These are phyloP conservation scores for Pogostemon cablin DNA, from an alignment of 257 asterid genomes.

Conservation along the genomic window DNA sequence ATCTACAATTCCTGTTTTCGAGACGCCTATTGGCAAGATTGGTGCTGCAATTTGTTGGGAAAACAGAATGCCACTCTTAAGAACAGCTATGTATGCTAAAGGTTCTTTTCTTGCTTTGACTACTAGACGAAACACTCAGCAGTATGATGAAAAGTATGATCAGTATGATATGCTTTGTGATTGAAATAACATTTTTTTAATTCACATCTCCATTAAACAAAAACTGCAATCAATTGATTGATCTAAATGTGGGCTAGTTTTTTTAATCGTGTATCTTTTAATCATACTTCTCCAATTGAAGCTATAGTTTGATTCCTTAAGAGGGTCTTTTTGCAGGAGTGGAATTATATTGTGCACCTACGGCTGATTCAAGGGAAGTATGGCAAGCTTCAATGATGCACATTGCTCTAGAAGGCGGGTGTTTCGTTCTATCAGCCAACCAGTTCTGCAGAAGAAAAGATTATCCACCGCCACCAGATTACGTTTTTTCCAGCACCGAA, in stretches of 20 bases:
- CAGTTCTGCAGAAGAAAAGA: slow-evolving; percentile 93
- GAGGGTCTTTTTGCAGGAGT: slow-evolving; percentile 49
- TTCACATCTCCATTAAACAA: not conserved
- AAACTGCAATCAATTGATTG: not conserved
- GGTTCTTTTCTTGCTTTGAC: slow-evolving; percentile 43
- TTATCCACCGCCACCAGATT: slow-evolving; percentile 94
- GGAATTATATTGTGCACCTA: slow-evolving; percentile 96
- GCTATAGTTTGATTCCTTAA: slow-evolving; percentile 9
- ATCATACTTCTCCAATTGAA: slow-evolving; percentile 3
- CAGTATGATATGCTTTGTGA: not conserved
- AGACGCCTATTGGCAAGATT: slow-evolving; percentile 88
- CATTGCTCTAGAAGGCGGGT: slow-evolving; percentile 95
- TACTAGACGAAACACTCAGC: not conserved
- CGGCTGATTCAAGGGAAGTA: slow-evolving; percentile 87
- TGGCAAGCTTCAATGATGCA: slow-evolving; percentile 99
- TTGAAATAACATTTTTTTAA: not conserved
- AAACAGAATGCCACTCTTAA: slow-evolving; percentile 91
- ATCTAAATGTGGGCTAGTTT: not conserved
- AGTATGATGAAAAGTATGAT: not conserved
- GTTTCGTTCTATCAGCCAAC: slow-evolving; percentile 92
- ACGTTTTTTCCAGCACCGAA: slow-evolving; percentile 67
- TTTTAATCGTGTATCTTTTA: no score
- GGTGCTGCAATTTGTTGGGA: slow-evolving; percentile 99
- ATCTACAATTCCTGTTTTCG: slow-evolving; percentile 89
- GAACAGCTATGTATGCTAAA: slow-evolving; percentile 96